Conservation (phyloP, 352 stramenopile genomes). For the Globisporangium uncinulatum region DNA sequence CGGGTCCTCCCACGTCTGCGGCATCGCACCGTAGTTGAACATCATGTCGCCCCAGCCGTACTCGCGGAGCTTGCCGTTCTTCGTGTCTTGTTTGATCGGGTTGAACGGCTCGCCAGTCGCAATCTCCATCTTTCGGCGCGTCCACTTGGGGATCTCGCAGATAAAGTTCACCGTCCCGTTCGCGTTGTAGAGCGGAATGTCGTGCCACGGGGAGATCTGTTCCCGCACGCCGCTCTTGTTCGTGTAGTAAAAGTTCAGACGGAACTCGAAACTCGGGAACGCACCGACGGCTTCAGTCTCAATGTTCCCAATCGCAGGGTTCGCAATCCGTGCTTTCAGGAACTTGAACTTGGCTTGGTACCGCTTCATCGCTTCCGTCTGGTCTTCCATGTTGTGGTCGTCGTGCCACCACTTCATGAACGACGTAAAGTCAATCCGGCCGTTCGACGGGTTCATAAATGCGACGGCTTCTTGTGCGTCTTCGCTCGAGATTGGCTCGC, state of each 20-base stretch:
- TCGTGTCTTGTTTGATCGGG: constrained; percentile 98
- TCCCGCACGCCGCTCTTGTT: constrained; percentile 58
- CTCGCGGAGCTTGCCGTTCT: constrained; percentile 96
- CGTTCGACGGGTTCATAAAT: constrained; percentile 60
- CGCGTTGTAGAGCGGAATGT: constrained; percentile 93
- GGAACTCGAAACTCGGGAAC: constrained; percentile 88
- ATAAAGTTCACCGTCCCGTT: constrained; percentile 85
- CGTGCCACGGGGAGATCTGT: constrained; percentile 97
- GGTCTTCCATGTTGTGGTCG: constrained; percentile 54
- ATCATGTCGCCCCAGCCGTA: constrained; percentile 96
- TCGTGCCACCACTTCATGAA: constrained; percentile 91
- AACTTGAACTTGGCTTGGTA: constrained; percentile 90
- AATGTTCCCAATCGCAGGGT: constrained; percentile 74
- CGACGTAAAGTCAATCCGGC: constrained; percentile 80
- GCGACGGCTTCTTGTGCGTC: constrained; percentile 66
- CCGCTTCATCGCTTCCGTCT: constrained; percentile 77
- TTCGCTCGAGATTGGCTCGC: constrained; percentile 71
- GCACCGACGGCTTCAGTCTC: constrained; percentile 69
- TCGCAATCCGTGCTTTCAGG: constrained; percentile 81
- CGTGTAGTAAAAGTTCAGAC: constrained; percentile 88
- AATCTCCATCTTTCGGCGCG: constrained; percentile 99
- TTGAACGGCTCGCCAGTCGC: constrained; percentile 94
- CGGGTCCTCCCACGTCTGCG: constrained; percentile 99
- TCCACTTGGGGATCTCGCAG: constrained; percentile 99
- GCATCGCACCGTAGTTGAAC: constrained; percentile 99